Evolutionary conservation across 306 rosid species (phyloP).

Genomic region (Cucumis sativus): DNA sequence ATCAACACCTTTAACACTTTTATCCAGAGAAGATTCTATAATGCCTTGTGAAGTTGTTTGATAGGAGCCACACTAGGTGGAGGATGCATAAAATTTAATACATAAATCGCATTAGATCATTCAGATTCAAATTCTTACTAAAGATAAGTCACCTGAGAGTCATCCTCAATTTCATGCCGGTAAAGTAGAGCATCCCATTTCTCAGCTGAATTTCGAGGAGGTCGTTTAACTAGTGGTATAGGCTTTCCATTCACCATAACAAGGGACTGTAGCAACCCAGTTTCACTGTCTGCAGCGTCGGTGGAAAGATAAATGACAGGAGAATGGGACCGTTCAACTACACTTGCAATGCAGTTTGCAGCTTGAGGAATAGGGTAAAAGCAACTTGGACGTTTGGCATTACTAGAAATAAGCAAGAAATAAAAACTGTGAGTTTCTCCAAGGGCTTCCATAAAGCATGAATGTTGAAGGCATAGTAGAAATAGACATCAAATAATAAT

Average conservation of each 20-base stretch:
- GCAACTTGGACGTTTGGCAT: conserved; percentile 76
- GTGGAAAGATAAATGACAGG: conserved; percentile 85
- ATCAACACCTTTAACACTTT: not conserved
- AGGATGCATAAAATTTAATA: not conserved
- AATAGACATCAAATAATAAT: not conserved
- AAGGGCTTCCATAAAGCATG: not conserved
- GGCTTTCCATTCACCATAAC: conserved; percentile 53
- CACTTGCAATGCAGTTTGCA: conserved; percentile 68
- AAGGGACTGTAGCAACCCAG: conserved; percentile 68
- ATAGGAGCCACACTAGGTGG: not conserved
- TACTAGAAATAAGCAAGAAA: conserved; percentile 33
- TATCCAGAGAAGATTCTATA: not conserved
- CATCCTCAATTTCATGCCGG: conserved; percentile 61
- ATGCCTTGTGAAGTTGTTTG: not conserved
- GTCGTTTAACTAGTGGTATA: conserved; percentile 79
- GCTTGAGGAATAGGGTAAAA: conserved; percentile 98
- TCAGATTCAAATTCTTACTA: not conserved
- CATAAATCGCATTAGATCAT: not conserved
- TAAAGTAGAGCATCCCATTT: conserved; percentile 96
- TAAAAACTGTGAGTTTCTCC: not conserved
- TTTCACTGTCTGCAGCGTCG: conserved; percentile 93
- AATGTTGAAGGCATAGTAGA: not conserved
- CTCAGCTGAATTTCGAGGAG: conserved; percentile 76
- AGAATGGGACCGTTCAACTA: conserved; percentile 50
- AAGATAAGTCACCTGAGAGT: conserved; percentile 52